Conservation (phyloP, 108 stramenopile species). For the Mayamaea pseudoterrestris region DNA sequence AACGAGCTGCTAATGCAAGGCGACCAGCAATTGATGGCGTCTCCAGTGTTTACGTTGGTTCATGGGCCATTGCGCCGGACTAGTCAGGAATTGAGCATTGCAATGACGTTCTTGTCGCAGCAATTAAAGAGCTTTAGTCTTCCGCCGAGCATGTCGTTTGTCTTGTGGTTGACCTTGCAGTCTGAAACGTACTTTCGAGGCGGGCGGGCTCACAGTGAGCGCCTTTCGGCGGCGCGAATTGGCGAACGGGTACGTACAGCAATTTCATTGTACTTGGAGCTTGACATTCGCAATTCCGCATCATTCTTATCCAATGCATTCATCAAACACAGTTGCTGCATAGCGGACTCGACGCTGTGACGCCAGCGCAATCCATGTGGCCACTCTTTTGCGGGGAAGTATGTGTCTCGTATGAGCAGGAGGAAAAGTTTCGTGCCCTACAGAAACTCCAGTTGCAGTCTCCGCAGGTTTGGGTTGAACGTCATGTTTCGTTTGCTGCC, state of each 20-base stretch:
- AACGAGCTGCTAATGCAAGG: slow-evolving; percentile 12
- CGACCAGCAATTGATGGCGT: not conserved
- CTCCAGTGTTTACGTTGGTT: not conserved
- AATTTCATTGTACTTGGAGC: not conserved
- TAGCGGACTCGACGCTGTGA: slow-evolving; percentile 42
- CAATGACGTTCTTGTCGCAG: slow-evolving; percentile 50
- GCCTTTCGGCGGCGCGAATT: slow-evolving; percentile 82
- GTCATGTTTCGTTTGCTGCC: slow-evolving; percentile 62
- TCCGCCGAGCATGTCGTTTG: slow-evolving; percentile 58
- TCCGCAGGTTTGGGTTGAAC: slow-evolving; percentile 49
- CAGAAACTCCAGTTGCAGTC: slow-evolving; percentile 48
- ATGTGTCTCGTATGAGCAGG: slow-evolving; percentile 83
- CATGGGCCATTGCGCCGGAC: slow-evolving; percentile 16
- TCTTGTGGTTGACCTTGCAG: slow-evolving; percentile 83
- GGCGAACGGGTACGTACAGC: slow-evolving; percentile 77
- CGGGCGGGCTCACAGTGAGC: slow-evolving; percentile 67
- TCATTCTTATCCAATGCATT: not conserved
- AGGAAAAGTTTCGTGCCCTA: slow-evolving; percentile 66
- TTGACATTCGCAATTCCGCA: not conserved
- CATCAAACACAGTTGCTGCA: slow-evolving; percentile 36
- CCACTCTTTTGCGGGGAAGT: slow-evolving; percentile 86
- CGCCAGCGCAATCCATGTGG: slow-evolving; percentile 79
- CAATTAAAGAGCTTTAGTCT: slow-evolving; percentile 65
- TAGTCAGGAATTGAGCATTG: slow-evolving; percentile 28
- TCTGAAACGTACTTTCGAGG: slow-evolving; percentile 74